Evolutionary conservation across 495 filamentous ascomycete species (phyloP).

Genomic region (Penicillium longicatenatum): DNA sequence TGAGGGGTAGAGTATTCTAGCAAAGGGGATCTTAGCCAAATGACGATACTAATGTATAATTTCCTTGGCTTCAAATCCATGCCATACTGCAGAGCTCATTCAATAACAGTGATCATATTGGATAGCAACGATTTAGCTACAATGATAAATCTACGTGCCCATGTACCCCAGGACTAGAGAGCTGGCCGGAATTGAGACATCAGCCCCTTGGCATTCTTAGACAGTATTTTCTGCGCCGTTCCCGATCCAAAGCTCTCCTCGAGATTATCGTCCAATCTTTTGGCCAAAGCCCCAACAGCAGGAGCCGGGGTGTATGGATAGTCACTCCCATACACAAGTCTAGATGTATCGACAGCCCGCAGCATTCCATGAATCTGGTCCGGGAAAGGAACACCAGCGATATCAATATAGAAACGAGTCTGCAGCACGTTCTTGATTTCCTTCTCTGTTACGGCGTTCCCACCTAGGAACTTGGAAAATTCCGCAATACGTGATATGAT

Average conservation of each 20-base stretch:
- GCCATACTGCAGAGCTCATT: background rate
- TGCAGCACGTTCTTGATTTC: constrained; percentile 30
- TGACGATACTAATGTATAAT: too few relatives aligned
- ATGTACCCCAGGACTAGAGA: background rate
- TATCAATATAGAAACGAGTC: constrained; percentile 50
- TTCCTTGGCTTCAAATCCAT: background rate
- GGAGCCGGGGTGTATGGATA: constrained; percentile 34
- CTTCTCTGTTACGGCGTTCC: constrained; percentile 13
- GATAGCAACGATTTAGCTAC: too few relatives aligned
- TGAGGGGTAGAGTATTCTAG: background rate
- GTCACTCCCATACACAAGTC: constrained; percentile 52
- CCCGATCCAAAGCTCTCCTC: constrained; percentile 10
- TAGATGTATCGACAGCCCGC: constrained; percentile 24
- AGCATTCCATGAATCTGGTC: constrained; percentile 42
- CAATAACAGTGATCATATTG: background rate
- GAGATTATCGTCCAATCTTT: constrained; percentile 18
- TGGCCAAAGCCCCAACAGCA: constrained; percentile 7
- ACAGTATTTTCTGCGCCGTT: constrained; percentile 2
- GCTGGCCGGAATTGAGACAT: background rate
- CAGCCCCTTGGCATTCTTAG: constrained; percentile 16
- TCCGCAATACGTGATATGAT: constrained; percentile 44
- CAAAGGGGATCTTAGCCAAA: too few relatives aligned
- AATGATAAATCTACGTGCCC: background rate
- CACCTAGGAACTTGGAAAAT: constrained; percentile 27
- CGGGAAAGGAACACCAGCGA: constrained; percentile 54